Evolutionary conservation across 2,329 filamentous ascomycete species (phyloP).

Genomic region (Cyphellophora europaea): DNA sequence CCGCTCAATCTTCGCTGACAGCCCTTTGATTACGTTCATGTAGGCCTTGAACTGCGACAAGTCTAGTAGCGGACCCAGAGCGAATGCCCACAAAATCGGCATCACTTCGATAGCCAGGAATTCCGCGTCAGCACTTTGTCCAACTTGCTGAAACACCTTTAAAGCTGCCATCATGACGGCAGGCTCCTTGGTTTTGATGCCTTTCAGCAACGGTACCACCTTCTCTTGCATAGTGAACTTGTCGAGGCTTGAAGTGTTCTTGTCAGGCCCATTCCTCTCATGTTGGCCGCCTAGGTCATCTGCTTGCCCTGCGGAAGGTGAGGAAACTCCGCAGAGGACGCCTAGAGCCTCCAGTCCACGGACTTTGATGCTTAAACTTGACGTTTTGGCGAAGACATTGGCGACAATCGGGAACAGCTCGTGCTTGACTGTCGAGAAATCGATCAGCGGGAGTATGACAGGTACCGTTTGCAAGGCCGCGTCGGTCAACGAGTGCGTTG

Average conservation of each 20-base stretch:
- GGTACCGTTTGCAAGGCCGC: slow-evolving; percentile 71
- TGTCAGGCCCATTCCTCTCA: slow-evolving; percentile 34
- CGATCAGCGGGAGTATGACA: slow-evolving; percentile 73
- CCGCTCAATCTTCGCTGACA: slow-evolving; percentile 73
- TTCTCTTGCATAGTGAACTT: slow-evolving; percentile 99
- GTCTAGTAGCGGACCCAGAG: slow-evolving; percentile 78
- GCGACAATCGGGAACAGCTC: slow-evolving; percentile 92
- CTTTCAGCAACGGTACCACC: slow-evolving; percentile 79
- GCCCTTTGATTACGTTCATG: slow-evolving; percentile 75
- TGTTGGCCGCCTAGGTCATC: slow-evolving; percentile 69
- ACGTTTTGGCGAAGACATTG: slow-evolving; percentile 83
- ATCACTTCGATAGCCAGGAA: slow-evolving; percentile 88
- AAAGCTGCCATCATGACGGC: slow-evolving; percentile 94
- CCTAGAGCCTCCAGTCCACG: slow-evolving; percentile 83
- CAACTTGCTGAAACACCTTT: slow-evolving; percentile 74
- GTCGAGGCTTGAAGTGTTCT: slow-evolving; percentile 71
- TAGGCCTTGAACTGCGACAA: slow-evolving; percentile 81
- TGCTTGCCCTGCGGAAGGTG: slow-evolving; percentile 30
- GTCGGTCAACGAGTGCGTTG: slow-evolving; percentile 83
- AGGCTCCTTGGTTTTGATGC: slow-evolving; percentile 95
- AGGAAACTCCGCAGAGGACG: slow-evolving; percentile 72
- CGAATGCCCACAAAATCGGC: slow-evolving; percentile 85
- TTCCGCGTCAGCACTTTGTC: slow-evolving; percentile 71
- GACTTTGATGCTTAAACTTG: slow-evolving; percentile 88
- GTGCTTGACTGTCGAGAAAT: slow-evolving; percentile 95